Evolutionary conservation across 306 rosid species (phyloP).

Genomic region (Ziziphus jujuba): DNA sequence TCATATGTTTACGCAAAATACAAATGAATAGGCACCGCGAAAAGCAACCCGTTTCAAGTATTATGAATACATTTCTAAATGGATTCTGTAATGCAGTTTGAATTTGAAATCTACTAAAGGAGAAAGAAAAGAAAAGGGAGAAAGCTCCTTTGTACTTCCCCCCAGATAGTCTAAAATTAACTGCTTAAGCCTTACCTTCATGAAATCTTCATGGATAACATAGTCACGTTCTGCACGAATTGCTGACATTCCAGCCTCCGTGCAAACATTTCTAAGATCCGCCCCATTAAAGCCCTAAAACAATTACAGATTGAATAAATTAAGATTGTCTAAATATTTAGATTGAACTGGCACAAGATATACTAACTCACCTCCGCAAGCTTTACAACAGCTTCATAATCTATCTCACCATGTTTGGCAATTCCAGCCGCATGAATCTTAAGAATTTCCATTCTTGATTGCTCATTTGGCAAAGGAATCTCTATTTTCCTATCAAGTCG

Average conservation of each 20-base stretch:
- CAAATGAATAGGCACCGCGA: not conserved
- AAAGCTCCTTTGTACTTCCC: too few species aligned
- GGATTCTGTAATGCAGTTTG: too few species aligned
- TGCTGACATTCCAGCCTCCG: slow-evolving; percentile 99
- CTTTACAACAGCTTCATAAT: slow-evolving; percentile 96
- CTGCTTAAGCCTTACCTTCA: slow-evolving; percentile 56
- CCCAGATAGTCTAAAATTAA: too few species aligned
- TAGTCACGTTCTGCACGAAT: slow-evolving; percentile 97
- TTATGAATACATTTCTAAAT: not conserved
- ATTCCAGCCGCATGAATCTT: slow-evolving; percentile 98
- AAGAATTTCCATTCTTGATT: slow-evolving; percentile 91
- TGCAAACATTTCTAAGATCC: slow-evolving; percentile 92
- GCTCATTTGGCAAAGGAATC: slow-evolving; percentile 96
- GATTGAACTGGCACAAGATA: not conserved
- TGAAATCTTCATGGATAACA: slow-evolving; percentile 95
- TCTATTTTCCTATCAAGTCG: slow-evolving; percentile 76
- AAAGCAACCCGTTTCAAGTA: not conserved
- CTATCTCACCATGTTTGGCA: slow-evolving; percentile 96
- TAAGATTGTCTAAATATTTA: not conserved
- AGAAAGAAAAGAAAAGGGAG: not conserved
- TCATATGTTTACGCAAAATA: not conserved
- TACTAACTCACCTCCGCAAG: slow-evolving; percentile 77
- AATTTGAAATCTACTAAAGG: not conserved
- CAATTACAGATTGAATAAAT: slow-evolving; percentile 1
- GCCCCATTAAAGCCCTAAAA: slow-evolving; percentile 96